Evolutionary conservation across 345 rosid genomes (phyloP), one percentile per base, ranked within the genome.

Genomic region (Salix caprea): DNA sequence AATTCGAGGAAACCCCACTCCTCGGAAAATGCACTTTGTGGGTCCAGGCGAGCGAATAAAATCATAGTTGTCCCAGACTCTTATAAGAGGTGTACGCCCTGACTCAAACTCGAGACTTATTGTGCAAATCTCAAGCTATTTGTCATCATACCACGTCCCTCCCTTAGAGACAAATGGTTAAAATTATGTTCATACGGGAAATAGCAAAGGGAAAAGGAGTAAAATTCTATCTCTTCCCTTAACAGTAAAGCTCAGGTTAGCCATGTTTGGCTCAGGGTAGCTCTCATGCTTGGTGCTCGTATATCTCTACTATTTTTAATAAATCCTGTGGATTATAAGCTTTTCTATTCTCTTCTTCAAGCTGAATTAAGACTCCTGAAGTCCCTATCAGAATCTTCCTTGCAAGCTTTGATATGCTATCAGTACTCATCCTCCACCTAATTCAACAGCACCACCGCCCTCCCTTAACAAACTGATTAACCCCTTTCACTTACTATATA

Each of bases 331-430:
- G 30, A 14, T 37, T 48, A 19, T 69, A 9, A 10, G 67, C 23
- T 70, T 26, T 71, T 65, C 28, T 40, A 28, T 4, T 61, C 74
- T 77, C 70, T 15, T 36, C 70, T 62, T 70, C 48, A 70, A 70
- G 74, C 32, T 44, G 36, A 70, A 68, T 70, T 34, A 26, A 13
- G 44, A 72, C 56, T 23, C 40, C 32, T 61, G 19, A 66, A 28
- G 80, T 77, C 80, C 24, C 56, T 26, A 24, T 71, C 75, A 44
- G 12, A 15, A 65, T 71, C 21, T 77, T 77, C 76, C 80, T 77
- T 65, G 50, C 64, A 71, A 77, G 80, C 66, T 50, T 77, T 77
- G 39, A 56, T 48, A 48, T 77, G 39, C 26, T 34, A 16, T 6
- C 58, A 16, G 23, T 7, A 37, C 44, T 4, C 21, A 28, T 30